These are phyloP conservation scores for Oenanthe sinensis DNA, from an alignment of 129 eudicot species.

Conservation along the genomic window DNA sequence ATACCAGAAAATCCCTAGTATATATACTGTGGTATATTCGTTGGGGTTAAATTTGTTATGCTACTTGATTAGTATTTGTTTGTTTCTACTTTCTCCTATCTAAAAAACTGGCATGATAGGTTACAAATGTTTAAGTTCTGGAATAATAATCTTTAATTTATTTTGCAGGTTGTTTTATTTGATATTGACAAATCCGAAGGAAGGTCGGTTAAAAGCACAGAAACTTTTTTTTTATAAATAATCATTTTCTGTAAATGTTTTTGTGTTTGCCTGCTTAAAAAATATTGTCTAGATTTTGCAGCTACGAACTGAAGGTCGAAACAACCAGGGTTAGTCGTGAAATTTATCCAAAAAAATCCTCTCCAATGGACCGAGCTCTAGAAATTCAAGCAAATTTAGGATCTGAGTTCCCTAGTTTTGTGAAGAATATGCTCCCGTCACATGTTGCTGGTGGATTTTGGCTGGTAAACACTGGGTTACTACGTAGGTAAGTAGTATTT, in stretches of 20 bases:
- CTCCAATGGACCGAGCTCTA: conserved; percentile 16
- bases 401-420: conserved; percentile 19
- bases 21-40: no score
- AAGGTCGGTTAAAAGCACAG: conserved; percentile 26
- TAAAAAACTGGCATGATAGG: neutral
- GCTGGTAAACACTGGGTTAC: conserved; percentile 19
- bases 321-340: conserved; percentile 2
- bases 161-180: conserved; percentile 27
- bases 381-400: conserved; percentile 18
- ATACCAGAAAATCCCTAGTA: no score
- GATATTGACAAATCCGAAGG: conserved; percentile 6
- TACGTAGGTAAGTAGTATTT: neutral
- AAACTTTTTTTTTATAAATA: neutral
- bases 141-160: neutral
- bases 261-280: neutral
- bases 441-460: conserved; percentile 29
- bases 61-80: no score
- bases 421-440: conserved; percentile 23
- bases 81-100: neutral
- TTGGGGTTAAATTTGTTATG: no score
- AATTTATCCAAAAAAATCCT: conserved; percentile 18
- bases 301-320: conserved; percentile 21
- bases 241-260: no score
- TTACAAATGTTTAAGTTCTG: neutral
- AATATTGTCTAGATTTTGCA: conserved; percentile 5